Percentiles rank a stretch among this genome's conserved stretches.
phyloP scores from a whole-genome alignment of 2,329 filamentous ascomycete genomes.

The Ilyonectria mors-panacis region DNA sequence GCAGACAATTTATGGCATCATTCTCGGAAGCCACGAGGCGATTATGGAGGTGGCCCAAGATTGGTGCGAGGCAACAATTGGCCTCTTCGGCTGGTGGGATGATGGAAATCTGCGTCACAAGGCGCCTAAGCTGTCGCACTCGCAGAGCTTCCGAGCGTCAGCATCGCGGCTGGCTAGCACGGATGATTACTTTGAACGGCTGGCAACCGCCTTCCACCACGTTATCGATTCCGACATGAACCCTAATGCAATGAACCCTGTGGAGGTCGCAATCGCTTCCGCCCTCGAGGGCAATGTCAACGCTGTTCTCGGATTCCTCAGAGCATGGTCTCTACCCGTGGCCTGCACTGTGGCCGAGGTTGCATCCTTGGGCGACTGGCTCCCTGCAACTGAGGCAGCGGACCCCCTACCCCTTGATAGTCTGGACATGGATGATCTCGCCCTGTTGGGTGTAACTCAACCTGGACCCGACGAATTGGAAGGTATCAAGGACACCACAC shows the following conservation, averaged over 20 bases:
- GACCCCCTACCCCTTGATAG: conserved; percentile 72
- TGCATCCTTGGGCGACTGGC: conserved; percentile 86
- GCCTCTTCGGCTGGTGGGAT: conserved; percentile 93
- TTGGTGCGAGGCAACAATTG: conserved; percentile 91
- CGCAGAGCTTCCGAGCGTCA: conserved; percentile 55
- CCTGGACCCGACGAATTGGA: conserved; percentile 72
- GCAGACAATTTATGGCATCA: conserved; percentile 83
- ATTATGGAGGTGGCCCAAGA: conserved; percentile 86
- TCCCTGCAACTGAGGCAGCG: conserved; percentile 63
- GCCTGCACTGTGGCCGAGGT: conserved; percentile 86
- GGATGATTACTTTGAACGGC: conserved; percentile 80
- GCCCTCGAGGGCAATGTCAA: conserved; percentile 87
- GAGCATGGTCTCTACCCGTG: conserved; percentile 85
- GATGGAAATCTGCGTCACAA: conserved; percentile 72
- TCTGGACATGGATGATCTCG: conserved; percentile 87
- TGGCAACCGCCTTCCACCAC: conserved; percentile 80
- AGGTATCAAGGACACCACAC: conserved; percentile 83
- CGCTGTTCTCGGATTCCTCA: conserved; percentile 80
- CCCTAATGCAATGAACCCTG: conserved; percentile 80
- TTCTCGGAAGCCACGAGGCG: conserved; percentile 81
- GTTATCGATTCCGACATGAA: conserved; percentile 79
- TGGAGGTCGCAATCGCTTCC: conserved; percentile 87
- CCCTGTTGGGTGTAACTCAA: conserved; percentile 80
- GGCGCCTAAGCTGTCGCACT: conserved; percentile 57
- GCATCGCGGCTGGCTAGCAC: conserved; percentile 64